These are phyloP conservation scores for Corylus avellana DNA, from an alignment of 306 rosid species.

Conservation along the genomic window DNA sequence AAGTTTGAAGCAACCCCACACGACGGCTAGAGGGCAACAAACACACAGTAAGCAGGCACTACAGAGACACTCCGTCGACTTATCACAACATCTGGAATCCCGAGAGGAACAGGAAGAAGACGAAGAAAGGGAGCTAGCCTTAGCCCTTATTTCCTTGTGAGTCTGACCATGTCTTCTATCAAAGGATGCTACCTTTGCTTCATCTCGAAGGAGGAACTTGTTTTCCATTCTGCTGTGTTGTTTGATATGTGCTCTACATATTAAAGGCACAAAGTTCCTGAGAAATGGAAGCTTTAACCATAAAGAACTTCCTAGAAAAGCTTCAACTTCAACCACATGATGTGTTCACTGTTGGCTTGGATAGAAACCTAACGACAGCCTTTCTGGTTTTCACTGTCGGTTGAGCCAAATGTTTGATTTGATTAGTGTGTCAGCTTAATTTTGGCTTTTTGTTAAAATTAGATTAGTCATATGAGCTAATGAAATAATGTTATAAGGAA, in stretches of 20 bases:
- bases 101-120: neutral
- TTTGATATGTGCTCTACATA: neutral
- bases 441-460: too few relatives aligned
- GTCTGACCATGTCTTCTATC: neutral
- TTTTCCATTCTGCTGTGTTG: neutral
- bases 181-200: neutral
- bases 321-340: neutral
- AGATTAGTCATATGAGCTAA: too few relatives aligned
- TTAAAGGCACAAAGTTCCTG: neutral
- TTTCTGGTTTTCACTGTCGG: too few relatives aligned
- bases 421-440: too few relatives aligned
- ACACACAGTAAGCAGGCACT: slow-evolving; percentile 54
- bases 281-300: neutral
- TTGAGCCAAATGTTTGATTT: too few relatives aligned
- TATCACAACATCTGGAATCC: slow-evolving; percentile 34
- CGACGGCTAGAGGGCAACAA: slow-evolving; percentile 49
- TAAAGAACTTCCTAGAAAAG: slow-evolving; percentile 16
- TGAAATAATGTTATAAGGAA: too few relatives aligned
- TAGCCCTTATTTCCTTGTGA: neutral
- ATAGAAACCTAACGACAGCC: too few relatives aligned
- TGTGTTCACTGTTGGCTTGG: too few relatives aligned
- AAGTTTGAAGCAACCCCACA: slow-evolving; percentile 52
- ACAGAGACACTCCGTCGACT: slow-evolving; percentile 39
- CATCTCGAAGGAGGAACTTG: neutral
- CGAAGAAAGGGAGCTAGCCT: neutral